phyloP scores from a whole-genome alignment of 495 filamentous ascomycete genomes.

The Aspergillus ostianus region DNA sequence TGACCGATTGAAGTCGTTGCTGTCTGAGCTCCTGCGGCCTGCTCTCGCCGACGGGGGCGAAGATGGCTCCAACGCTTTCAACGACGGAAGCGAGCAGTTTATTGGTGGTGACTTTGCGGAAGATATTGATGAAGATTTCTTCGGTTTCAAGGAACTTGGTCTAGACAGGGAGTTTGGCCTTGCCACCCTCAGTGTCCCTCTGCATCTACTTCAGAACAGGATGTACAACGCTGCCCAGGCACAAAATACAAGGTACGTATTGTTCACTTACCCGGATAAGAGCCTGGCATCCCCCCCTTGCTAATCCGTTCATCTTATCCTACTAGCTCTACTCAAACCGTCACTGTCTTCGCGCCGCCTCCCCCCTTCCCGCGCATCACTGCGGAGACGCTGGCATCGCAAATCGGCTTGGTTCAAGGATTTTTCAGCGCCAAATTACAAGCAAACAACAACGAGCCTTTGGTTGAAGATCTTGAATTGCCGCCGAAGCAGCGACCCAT shows the following conservation, averaged over 20 bases:
- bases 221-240: conserved; percentile 78
- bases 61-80: conserved; percentile 87
- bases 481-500: conserved; percentile 91
- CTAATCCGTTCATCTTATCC: conserved; percentile 2
- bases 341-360: conserved; percentile 55
- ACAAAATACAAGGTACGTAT: conserved; percentile 62
- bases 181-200: conserved; percentile 80
- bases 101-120: conserved; percentile 95
- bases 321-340: conserved; percentile 42
- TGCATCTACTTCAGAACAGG: conserved; percentile 90
- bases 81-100: conserved; percentile 96
- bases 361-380: conserved; percentile 77
- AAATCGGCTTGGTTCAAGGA: conserved; percentile 82
- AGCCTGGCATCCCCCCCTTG: conserved; percentile 5
- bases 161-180: conserved; percentile 86
- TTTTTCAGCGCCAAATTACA: conserved; percentile 89
- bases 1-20: conserved; percentile 85
- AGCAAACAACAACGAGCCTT: conserved; percentile 73
- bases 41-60: conserved; percentile 75
- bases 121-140: conserved; percentile 97
- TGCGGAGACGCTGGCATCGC: conserved; percentile 65
- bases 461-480: conserved; percentile 93
- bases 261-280: conserved; percentile 3
- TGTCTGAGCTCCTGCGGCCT: conserved; percentile 87
- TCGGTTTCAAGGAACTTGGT: conserved; percentile 94